Conservation (phyloP, 305 asterid species). For the Rubia peregrina region DNA sequence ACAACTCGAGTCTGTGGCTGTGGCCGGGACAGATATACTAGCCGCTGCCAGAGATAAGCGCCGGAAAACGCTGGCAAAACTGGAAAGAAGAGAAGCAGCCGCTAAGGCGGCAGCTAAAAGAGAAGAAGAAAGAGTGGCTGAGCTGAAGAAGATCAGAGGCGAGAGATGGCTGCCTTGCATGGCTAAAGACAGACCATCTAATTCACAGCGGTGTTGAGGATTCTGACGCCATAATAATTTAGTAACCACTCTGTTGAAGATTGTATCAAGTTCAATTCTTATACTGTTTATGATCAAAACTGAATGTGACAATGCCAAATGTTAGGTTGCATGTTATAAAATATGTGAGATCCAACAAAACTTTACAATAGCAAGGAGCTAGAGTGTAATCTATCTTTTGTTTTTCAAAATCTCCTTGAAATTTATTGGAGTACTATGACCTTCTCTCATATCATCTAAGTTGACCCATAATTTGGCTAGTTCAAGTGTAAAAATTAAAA, state of each 20-base stretch:
- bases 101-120: constrained; percentile 52
- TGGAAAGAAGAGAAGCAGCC: constrained; percentile 64
- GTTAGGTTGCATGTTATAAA: too few relatives aligned
- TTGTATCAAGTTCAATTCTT: not conserved
- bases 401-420: too few relatives aligned
- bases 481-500: too few relatives aligned
- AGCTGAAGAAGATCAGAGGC: constrained; percentile 61
- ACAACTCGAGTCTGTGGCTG: constrained; percentile 56
- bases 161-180: constrained; percentile 87
- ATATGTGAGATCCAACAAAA: too few relatives aligned
- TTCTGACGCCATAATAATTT: too few relatives aligned
- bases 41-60: constrained; percentile 45
- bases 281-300: too few relatives aligned
- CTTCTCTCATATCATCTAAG: too few relatives aligned
- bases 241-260: not conserved
- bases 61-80: constrained; percentile 46
- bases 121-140: constrained; percentile 75
- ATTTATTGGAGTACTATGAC: too few relatives aligned
- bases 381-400: too few relatives aligned
- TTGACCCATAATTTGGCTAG: too few relatives aligned
- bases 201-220: constrained; percentile 8
- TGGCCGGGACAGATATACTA: constrained; percentile 56
- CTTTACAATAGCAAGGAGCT: too few relatives aligned
- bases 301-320: too few relatives aligned
- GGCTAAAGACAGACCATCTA: constrained; percentile 37